Base-by-base conservation (phyloP, 768 basidiomycete species). In the Naganishia vishniacii region DNA sequence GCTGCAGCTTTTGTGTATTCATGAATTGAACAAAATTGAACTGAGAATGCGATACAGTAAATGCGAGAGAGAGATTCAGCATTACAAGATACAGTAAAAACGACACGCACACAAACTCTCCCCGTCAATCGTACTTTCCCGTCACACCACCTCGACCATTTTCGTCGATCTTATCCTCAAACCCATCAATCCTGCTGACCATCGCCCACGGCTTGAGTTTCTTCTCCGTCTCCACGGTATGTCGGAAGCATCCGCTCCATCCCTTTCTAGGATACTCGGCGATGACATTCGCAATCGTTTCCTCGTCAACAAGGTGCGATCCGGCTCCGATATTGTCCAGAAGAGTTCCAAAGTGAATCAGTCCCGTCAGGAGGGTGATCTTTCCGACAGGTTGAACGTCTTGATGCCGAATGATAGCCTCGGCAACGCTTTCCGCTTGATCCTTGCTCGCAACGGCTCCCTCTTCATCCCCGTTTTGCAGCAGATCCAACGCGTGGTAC, bases 391-490 rank as follows among this genome's bases (percentile, higher is more conserved):
- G 60, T 32, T 65, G 67, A 4, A 69, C 61, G 48, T 69, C 68
- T 37, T 69, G 68, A 65, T 69, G 68, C 16, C 62, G 49, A 25
- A 69, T 67, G 40, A 69, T 69, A 26, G 68, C 62, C 26, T 69
- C 68, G 1, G 62, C 53, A 16, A 69, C 66, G 9, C 61, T 64
- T 26, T 69, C 68, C 37, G 68, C 68, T 44, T 69, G 68, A 31
- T 65, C 64, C 56, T 58, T 48, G 1, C n/a, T 44, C 3, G 66
- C 68, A 25, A 31, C 7, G 16, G 46, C 31, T 45, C 29, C 61
- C 13, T 49, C 26, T 12, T 37, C n/a, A n/a, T n/a, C 28, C n/a
- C 61, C 40, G 23, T 37, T 12, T 23, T 67, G 66, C 31, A 68
- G 44, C 16, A 68, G 26, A 28, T 68, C 67, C 9, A 68, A 28